Percentiles rank a stretch among this genome's conserved stretches.
phyloP scores from a whole-genome alignment of 2,329 filamentous ascomycete genomes.

The Dactylonectria estremocensis region DNA sequence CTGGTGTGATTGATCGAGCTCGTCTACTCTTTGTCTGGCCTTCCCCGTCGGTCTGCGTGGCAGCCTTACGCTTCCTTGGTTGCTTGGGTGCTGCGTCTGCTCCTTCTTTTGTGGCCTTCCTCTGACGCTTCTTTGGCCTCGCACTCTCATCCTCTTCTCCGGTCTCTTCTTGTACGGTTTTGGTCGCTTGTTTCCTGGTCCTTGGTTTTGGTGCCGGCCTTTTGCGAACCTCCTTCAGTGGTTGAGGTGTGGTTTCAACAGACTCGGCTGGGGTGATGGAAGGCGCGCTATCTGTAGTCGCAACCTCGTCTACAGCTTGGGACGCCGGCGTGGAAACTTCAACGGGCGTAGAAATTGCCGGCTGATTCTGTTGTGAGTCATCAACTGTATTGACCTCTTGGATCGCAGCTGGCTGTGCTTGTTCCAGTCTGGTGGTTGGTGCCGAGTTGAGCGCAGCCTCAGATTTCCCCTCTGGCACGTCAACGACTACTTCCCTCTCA shows the following conservation, averaged over 20 bases:
- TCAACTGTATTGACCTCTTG: neutral
- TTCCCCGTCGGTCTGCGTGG: slow-evolving; percentile 40
- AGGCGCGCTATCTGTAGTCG: slow-evolving; percentile 33
- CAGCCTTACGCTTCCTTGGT: slow-evolving; percentile 49
- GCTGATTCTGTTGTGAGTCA: slow-evolving; percentile 4
- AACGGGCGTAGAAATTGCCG: neutral
- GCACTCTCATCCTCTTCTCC: slow-evolving; percentile 39
- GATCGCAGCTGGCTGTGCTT: slow-evolving; percentile 9
- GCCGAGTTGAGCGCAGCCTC: slow-evolving; percentile 22
- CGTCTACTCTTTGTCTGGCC: slow-evolving; percentile 50
- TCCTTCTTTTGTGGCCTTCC: slow-evolving; percentile 48
- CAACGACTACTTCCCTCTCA: neutral
- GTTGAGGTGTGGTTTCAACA: slow-evolving; percentile 29
- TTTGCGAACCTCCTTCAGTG: slow-evolving; percentile 25
- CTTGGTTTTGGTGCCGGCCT: slow-evolving; percentile 37
- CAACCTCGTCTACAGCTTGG: slow-evolving; percentile 34
- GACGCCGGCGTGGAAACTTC: slow-evolving; percentile 29
- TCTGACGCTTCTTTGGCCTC: slow-evolving; percentile 52
- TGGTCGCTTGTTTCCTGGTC: slow-evolving; percentile 35
- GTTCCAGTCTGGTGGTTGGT: slow-evolving; percentile 28
- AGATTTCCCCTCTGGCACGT: slow-evolving; percentile 4
- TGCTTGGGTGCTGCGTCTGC: slow-evolving; percentile 37
- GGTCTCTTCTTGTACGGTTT: slow-evolving; percentile 31
- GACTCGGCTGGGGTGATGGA: slow-evolving; percentile 23
- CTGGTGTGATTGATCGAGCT: slow-evolving; percentile 70